Conservation (phyloP, 805 yeast genomes). For the Lipomyces japonicus region DNA sequence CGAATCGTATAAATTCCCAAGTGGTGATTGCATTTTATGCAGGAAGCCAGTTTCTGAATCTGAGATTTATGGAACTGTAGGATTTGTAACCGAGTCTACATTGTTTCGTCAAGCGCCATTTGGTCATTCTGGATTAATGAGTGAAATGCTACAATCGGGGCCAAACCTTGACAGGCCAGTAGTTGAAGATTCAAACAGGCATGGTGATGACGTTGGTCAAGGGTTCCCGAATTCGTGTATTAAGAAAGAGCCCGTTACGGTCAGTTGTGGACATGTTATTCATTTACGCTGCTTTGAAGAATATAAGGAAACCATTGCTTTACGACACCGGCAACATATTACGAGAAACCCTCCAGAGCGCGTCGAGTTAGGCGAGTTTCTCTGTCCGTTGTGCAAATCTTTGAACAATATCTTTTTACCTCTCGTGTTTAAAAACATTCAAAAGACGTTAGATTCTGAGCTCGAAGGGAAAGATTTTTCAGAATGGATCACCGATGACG, state of each 20-base stretch:
- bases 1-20: slow-evolving; percentile 61
- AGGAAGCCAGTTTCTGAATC: slow-evolving; percentile 66
- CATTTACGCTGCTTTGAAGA: slow-evolving; percentile 73
- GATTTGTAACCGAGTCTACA: slow-evolving; percentile 56
- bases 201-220: slow-evolving; percentile 55
- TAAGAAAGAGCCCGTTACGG: slow-evolving; percentile 42
- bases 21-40: slow-evolving; percentile 73
- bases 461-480: slow-evolving; percentile 6
- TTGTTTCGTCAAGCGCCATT: slow-evolving; percentile 64
- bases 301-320: slow-evolving; percentile 54
- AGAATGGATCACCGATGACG: slow-evolving; percentile 27
- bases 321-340: slow-evolving; percentile 60
- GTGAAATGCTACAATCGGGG: slow-evolving; percentile 41
- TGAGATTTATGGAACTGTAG: slow-evolving; percentile 72
- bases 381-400: slow-evolving; percentile 90
- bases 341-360: slow-evolving; percentile 81
- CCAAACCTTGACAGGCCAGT: slow-evolving; percentile 38
- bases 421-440: slow-evolving; percentile 55
- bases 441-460: slow-evolving; percentile 22
- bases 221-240: slow-evolving; percentile 50
- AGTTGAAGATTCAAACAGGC: background rate
- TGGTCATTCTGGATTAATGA: slow-evolving; percentile 59
- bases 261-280: slow-evolving; percentile 93
- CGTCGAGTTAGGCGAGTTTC: slow-evolving; percentile 62
- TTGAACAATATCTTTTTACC: slow-evolving; percentile 83